Evolutionary conservation across 2,329 filamentous ascomycete genomes (phyloP).

Genomic region (Ceratocystiopsis minuta): DNA sequence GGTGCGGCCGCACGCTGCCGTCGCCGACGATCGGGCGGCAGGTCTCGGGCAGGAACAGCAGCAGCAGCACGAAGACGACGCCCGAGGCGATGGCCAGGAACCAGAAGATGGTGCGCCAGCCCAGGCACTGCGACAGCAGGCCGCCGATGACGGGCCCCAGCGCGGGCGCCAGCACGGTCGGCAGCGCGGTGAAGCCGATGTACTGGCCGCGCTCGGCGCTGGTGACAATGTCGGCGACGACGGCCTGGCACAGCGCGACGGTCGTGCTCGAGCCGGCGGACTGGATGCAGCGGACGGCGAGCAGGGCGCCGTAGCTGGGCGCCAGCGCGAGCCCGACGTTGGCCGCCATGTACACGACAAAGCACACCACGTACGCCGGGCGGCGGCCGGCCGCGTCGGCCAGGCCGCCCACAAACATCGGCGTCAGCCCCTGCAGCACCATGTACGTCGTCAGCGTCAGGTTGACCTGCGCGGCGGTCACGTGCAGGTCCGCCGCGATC

Average conservation of each 20-base stretch:
- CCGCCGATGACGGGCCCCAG: constrained; percentile 41
- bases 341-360: constrained; percentile 31
- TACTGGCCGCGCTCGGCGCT: constrained; percentile 42
- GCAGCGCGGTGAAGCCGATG: constrained; percentile 32
- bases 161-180: constrained; percentile 28
- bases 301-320: constrained; percentile 28
- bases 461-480: constrained; percentile 25
- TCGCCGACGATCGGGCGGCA: constrained; percentile 32
- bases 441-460: constrained; percentile 36
- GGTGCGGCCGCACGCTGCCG: constrained; percentile 22
- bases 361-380: constrained; percentile 33
- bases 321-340: constrained; percentile 34
- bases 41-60: constrained; percentile 36
- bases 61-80: constrained; percentile 23
- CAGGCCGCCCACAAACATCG: constrained; percentile 35
- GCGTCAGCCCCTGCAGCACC: constrained; percentile 42
- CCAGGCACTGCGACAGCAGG: constrained; percentile 34
- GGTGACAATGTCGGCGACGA: constrained; percentile 46
- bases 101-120: constrained; percentile 46
- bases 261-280: constrained; percentile 40
- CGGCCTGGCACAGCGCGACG: constrained; percentile 34
- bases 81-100: constrained; percentile 32
- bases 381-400: constrained; percentile 34
- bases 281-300: constrained; percentile 37
- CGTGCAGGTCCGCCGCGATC: constrained; percentile 23